phyloP scores from a whole-genome alignment of 2,329 filamentous ascomycete species.

The Huntiella abstrusa region DNA sequence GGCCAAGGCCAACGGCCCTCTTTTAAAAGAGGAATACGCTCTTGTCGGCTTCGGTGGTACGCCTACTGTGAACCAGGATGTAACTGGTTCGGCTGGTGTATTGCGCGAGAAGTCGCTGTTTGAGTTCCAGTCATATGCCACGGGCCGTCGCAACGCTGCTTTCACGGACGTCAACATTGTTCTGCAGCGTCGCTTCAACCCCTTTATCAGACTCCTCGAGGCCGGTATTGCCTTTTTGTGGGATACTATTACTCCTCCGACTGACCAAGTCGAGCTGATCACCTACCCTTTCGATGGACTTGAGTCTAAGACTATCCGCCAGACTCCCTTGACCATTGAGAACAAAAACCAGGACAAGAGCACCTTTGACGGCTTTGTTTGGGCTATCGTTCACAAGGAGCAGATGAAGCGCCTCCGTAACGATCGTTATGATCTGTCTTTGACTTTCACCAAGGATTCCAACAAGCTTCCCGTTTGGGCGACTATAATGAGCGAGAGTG shows the following conservation, averaged over 20 bases:
- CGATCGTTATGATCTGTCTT: slow-evolving; percentile 82
- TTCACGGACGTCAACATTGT: slow-evolving; percentile 74
- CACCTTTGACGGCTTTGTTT: slow-evolving; percentile 79
- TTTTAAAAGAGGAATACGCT: slow-evolving; percentile 66
- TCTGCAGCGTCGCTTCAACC: slow-evolving; percentile 76
- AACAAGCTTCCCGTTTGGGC: slow-evolving; percentile 75
- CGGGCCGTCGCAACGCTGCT: slow-evolving; percentile 79
- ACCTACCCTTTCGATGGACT: slow-evolving; percentile 84
- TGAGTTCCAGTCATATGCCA: slow-evolving; percentile 74
- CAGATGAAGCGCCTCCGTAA: slow-evolving; percentile 77
- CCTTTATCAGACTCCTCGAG: slow-evolving; percentile 44
- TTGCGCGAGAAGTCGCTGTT: slow-evolving; percentile 76
- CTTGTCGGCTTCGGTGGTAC: slow-evolving; percentile 60
- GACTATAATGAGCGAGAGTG: slow-evolving; percentile 92
- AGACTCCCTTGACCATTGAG: slow-evolving; percentile 39
- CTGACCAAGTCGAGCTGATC: slow-evolving; percentile 57
- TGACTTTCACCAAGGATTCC: slow-evolving; percentile 86
- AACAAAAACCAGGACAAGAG: slow-evolving; percentile 39
- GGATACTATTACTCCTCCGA: slow-evolving; percentile 50
- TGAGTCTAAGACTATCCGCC: slow-evolving; percentile 59
- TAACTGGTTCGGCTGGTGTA: slow-evolving; percentile 25
- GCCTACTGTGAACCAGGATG: slow-evolving; percentile 24
- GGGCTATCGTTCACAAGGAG: slow-evolving; percentile 88
- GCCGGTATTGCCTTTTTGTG: slow-evolving; percentile 53
- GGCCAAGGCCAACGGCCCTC: slow-evolving; percentile 53